phyloP scores from a whole-genome alignment of 2,329 filamentous ascomycete species.

The Piedraia hortae region DNA sequence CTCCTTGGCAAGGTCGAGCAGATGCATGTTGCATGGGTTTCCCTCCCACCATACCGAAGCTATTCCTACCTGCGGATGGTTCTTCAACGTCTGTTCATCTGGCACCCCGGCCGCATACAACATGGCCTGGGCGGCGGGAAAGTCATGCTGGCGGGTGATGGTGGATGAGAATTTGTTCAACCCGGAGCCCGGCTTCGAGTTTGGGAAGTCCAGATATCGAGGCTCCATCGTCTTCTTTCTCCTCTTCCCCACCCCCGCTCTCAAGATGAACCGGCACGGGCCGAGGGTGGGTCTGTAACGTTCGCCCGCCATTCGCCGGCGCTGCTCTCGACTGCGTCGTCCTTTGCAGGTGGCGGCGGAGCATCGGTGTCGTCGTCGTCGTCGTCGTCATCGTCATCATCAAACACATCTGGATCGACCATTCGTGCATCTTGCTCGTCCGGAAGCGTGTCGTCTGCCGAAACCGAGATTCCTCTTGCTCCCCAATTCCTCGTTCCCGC shows the following conservation, averaged over 20 bases:
- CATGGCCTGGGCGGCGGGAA: conserved; percentile 84
- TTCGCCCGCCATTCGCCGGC: conserved; percentile 9
- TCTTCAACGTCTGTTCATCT: conserved; percentile 62
- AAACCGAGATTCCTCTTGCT: conserved; percentile 28
- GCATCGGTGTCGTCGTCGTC: conserved; percentile 14
- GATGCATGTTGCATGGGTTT: conserved; percentile 45
- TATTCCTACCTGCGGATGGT: conserved; percentile 67
- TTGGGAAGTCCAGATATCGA: conserved; percentile 29
- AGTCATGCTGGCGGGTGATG: conserved; percentile 65
- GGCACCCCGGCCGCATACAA: conserved; percentile 80
- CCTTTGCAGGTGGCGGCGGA: conserved; percentile 11
- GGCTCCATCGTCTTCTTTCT: too few species aligned
- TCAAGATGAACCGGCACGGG: too few species aligned
- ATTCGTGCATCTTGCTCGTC: conserved; percentile 15
- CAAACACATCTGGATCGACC: conserved; percentile 20
- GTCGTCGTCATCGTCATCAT: conserved; percentile 18
- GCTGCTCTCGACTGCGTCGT: conserved; percentile 6
- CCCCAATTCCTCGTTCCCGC: conserved; percentile 23
- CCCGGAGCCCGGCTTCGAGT: conserved; percentile 25
- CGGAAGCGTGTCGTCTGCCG: conserved; percentile 26
- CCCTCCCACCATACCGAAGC: conserved; percentile 94
- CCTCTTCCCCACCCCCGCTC: too few species aligned
- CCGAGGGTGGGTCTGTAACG: too few species aligned
- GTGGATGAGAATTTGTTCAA: conserved; percentile 70
- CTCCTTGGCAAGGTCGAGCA: conserved; percentile 65